A percentile compares a stretch with the other conserved stretches of the same genome.
These are phyloP conservation scores for Naumovozyma baii DNA, from an alignment of 805 yeast species.

Conservation along the genomic window DNA sequence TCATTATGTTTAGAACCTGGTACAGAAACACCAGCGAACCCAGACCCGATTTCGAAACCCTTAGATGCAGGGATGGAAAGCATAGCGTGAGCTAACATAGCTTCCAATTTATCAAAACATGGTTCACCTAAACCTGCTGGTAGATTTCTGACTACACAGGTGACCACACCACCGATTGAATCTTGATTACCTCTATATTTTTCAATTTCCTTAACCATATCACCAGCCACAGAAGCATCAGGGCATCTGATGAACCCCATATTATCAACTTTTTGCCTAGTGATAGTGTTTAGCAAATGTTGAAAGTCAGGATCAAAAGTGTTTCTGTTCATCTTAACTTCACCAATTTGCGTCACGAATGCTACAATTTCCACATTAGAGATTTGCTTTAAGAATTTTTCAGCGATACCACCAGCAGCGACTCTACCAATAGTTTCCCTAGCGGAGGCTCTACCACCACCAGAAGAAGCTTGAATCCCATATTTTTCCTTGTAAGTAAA, in stretches of 20 bases:
- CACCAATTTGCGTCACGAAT: slow-evolving; percentile 89
- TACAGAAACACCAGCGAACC: slow-evolving; percentile 78
- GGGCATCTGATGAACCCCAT: slow-evolving; percentile 94
- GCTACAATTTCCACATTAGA: slow-evolving; percentile 90
- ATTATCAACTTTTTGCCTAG: slow-evolving; percentile 81
- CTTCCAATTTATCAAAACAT: slow-evolving; percentile 92
- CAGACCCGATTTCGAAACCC: slow-evolving; percentile 96
- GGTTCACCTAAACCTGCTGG: slow-evolving; percentile 98
- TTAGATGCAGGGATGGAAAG: slow-evolving; percentile 94
- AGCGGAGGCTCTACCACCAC: slow-evolving; percentile 96
- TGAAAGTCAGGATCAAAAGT: slow-evolving; percentile 57
- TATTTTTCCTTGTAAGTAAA: slow-evolving; percentile 85
- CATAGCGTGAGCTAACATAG: slow-evolving; percentile 95
- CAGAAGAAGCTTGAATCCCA: slow-evolving; percentile 87
- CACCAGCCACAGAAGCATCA: slow-evolving; percentile 54
- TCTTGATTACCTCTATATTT: slow-evolving; percentile 76
- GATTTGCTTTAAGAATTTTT: slow-evolving; percentile 69
- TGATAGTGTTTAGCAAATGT: slow-evolving; percentile 58
- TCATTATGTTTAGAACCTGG: slow-evolving; percentile 95
- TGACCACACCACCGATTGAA: slow-evolving; percentile 95
- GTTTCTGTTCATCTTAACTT: slow-evolving; percentile 64
- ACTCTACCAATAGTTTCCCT: slow-evolving; percentile 98
- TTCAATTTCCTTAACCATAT: slow-evolving; percentile 83
- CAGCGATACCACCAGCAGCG: slow-evolving; percentile 98
- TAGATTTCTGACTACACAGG: slow-evolving; percentile 89